phyloP scores from a whole-genome alignment of 768 basidiomycete species.

The Punctularia strigosozonata region DNA sequence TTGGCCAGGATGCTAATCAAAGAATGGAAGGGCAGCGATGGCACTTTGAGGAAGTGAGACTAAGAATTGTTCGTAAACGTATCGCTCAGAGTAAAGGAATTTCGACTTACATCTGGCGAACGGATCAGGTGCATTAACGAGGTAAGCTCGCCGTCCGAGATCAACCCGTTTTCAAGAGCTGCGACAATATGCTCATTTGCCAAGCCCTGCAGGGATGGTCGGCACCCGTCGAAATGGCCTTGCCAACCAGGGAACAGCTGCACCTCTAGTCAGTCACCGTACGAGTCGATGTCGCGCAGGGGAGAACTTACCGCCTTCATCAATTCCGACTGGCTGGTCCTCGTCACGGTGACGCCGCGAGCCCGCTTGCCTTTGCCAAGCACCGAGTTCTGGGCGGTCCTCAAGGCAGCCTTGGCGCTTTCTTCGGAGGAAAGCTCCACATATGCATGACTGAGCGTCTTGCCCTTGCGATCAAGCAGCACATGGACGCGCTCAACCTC shows the following conservation, averaged over 20 bases:
- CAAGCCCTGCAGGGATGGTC: slow-evolving; percentile 56
- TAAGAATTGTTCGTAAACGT: slow-evolving; percentile 14
- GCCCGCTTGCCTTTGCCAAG: slow-evolving; percentile 71
- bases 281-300: background rate
- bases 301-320: slow-evolving; percentile 56
- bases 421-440: slow-evolving; percentile 57
- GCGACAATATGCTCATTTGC: slow-evolving; percentile 43
- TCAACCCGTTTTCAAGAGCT: slow-evolving; percentile 52
- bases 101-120: slow-evolving; percentile 57
- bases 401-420: slow-evolving; percentile 53
- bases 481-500: slow-evolving; percentile 65
- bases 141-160: slow-evolving; percentile 57
- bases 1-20: slow-evolving; percentile 65
- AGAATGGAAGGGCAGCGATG: slow-evolving; percentile 72
- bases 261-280: slow-evolving; percentile 2
- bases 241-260: slow-evolving; percentile 77
- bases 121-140: slow-evolving; percentile 59
- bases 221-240: slow-evolving; percentile 57
- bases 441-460: slow-evolving; percentile 78
- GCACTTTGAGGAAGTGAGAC: slow-evolving; percentile 83
- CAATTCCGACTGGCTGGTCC: slow-evolving; percentile 69
- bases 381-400: slow-evolving; percentile 46
- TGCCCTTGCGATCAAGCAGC: slow-evolving; percentile 69
- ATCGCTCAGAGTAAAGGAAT: slow-evolving; percentile 1
- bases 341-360: slow-evolving; percentile 74